These are phyloP conservation scores for Syzygium syzygioides DNA, from an alignment of 441 rosid genomes.

Conservation along the genomic window DNA sequence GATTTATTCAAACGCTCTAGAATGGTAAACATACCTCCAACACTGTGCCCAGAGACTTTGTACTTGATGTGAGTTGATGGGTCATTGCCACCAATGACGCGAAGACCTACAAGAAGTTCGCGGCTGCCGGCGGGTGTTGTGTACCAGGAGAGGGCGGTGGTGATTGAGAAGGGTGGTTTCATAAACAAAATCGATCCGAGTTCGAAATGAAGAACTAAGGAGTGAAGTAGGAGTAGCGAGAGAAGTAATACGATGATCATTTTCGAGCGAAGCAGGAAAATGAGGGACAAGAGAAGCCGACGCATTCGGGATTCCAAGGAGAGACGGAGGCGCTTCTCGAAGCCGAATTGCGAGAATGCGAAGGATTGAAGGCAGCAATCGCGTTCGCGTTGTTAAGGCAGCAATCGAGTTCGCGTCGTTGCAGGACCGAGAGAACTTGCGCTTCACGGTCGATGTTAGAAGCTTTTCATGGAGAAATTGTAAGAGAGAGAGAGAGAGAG, in stretches of 20 bases:
- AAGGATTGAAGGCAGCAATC: not conserved
- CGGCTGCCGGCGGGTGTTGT: not conserved
- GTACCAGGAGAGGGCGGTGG: not conserved
- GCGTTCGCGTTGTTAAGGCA: not conserved
- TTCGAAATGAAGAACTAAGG: not conserved
- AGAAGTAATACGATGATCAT: not conserved
- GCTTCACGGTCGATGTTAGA: not conserved
- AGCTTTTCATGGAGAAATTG: not conserved
- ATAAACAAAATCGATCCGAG: not conserved
- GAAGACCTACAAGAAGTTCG: not conserved
- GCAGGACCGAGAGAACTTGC: not conserved
- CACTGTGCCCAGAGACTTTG: not conserved
- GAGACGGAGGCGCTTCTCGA: not conserved
- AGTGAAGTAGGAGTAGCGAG: not conserved
- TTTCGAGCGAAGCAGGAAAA: not conserved
- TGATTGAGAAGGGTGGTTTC: not conserved
- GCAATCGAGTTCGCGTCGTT: not conserved
- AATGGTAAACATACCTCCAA: no score
- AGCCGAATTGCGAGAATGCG: not conserved
- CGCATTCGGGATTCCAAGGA: not conserved
- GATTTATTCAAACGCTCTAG: no score
- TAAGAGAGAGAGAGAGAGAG: not conserved
- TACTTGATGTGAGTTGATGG: not conserved
- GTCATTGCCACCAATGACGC: not conserved
- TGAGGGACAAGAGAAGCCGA: not conserved